phyloP scores from a whole-genome alignment of 441 rosid genomes.

The Caryocar brasiliense region DNA sequence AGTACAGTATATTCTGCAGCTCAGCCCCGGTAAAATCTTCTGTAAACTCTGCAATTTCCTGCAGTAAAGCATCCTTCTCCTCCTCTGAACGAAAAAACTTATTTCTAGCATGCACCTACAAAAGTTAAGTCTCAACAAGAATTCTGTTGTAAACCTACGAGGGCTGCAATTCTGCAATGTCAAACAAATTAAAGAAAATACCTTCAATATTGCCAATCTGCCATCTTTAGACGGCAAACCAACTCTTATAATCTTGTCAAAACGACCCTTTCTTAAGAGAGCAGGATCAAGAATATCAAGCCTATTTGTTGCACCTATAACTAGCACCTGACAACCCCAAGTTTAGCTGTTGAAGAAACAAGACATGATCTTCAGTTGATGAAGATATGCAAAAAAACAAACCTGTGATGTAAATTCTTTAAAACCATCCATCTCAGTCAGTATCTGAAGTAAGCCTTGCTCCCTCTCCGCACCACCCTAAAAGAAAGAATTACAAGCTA shows the following conservation, averaged over 20 bases:
- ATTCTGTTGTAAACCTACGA: slow-evolving; percentile 5
- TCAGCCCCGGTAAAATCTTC: slow-evolving; percentile 97
- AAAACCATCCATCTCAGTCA: slow-evolving; percentile 97
- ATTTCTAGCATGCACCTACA: slow-evolving; percentile 93
- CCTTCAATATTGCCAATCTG: slow-evolving; percentile 88
- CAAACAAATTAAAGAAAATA: slow-evolving; percentile 15
- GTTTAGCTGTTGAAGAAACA: slow-evolving; percentile 16
- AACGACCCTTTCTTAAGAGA: slow-evolving; percentile 92
- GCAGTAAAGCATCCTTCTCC: slow-evolving; percentile 62
- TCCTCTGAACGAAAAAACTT: slow-evolving; percentile 75
- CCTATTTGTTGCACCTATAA: slow-evolving; percentile 94
- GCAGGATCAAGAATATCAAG: slow-evolving; percentile 96
- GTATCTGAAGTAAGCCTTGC: slow-evolving; percentile 94
- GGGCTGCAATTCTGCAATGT: slow-evolving; percentile 4
- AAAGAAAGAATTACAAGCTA: slow-evolving; percentile 12
- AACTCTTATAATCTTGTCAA: slow-evolving; percentile 90
- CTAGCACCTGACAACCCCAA: slow-evolving; percentile 59
- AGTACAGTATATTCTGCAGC: slow-evolving; percentile 88
- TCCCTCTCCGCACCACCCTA: slow-evolving; percentile 99
- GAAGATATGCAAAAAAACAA: slow-evolving; percentile 15
- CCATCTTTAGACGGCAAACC: slow-evolving; percentile 94
- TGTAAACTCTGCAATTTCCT: slow-evolving; percentile 72
- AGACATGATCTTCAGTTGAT: background rate
- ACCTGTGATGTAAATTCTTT: slow-evolving; percentile 88
- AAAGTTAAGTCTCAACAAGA: slow-evolving; percentile 11